These are phyloP conservation scores for Hirsutella minnesotensis DNA, from an alignment of 2,329 filamentous ascomycete genomes.

Conservation along the genomic window DNA sequence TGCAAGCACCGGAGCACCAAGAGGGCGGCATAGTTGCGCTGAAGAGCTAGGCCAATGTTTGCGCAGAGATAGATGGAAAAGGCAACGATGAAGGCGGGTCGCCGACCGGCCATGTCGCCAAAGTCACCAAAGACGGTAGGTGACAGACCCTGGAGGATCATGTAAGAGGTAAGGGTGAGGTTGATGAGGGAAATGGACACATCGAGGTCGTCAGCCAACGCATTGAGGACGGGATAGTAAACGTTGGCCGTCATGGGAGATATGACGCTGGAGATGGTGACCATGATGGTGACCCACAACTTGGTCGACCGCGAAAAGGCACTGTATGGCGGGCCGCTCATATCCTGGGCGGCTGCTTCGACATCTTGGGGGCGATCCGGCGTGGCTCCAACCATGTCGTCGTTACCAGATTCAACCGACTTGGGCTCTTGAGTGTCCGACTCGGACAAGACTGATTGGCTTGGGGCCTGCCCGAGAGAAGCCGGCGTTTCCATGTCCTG, in stretches of 20 bases:
- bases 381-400: not conserved
- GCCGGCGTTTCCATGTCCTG: no score
- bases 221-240: conserved; percentile 32
- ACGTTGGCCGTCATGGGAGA: conserved; percentile 50
- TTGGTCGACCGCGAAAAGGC: conserved; percentile 25
- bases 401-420: not conserved
- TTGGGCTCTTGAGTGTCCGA: not conserved
- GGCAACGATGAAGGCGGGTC: conserved; percentile 48
- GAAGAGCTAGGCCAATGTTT: conserved; percentile 48
- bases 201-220: conserved; percentile 25
- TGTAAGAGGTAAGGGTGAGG: conserved; percentile 45
- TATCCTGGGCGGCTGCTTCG: not conserved
- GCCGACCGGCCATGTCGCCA: conserved; percentile 46
- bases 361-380: not conserved
- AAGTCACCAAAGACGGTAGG: conserved; percentile 51
- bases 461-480: no score
- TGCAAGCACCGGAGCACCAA: conserved; percentile 51
- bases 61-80: conserved; percentile 45
- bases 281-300: conserved; percentile 40
- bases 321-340: conserved; percentile 12
- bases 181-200: conserved; percentile 31
- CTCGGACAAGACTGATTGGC: not conserved
- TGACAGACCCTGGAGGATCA: conserved; percentile 51
- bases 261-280: conserved; percentile 39
- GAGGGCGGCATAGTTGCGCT: conserved; percentile 44